Conservation (phyloP, 805 yeast species). For the Komagataella ulmi region DNA sequence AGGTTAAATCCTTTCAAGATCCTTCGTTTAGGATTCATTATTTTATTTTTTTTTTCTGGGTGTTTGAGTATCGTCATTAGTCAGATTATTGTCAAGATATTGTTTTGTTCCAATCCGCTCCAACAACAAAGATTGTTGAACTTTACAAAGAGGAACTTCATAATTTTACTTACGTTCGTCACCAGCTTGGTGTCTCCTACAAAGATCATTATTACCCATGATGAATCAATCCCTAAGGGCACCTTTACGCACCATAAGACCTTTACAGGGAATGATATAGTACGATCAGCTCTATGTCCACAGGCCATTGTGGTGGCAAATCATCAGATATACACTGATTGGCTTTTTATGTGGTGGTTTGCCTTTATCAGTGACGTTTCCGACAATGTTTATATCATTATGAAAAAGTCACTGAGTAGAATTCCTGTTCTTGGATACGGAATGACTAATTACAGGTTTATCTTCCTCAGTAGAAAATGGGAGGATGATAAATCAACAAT, state of each 20-base stretch:
- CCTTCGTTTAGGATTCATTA: constrained; percentile 11
- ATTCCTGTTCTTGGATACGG: constrained; percentile 80
- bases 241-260: constrained; percentile 15
- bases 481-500: constrained; percentile 51
- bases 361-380: constrained; percentile 55
- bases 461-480: constrained; percentile 82
- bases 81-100: constrained; percentile 25
- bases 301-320: constrained; percentile 55
- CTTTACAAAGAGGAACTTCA: constrained; percentile 44
- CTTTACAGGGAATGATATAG: constrained; percentile 7
- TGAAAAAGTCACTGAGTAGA: constrained; percentile 59
- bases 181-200: constrained; percentile 40
- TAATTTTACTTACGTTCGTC: constrained; percentile 37
- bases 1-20: constrained; percentile 12
- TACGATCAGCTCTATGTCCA: constrained; percentile 10
- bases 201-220: constrained; percentile 35
- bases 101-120: constrained; percentile 18
- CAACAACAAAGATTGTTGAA: constrained; percentile 29
- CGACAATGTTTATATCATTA: constrained; percentile 54
- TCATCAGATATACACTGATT: constrained; percentile 89
- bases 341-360: constrained; percentile 87
- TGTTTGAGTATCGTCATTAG: constrained; percentile 29
- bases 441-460: constrained; percentile 65
- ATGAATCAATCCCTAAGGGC: constrained; percentile 20
- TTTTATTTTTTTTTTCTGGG: constrained; percentile 20